Evolutionary conservation across 1,139 yeast genomes (phyloP).

Genomic region (Hanseniaspora uvarum): DNA sequence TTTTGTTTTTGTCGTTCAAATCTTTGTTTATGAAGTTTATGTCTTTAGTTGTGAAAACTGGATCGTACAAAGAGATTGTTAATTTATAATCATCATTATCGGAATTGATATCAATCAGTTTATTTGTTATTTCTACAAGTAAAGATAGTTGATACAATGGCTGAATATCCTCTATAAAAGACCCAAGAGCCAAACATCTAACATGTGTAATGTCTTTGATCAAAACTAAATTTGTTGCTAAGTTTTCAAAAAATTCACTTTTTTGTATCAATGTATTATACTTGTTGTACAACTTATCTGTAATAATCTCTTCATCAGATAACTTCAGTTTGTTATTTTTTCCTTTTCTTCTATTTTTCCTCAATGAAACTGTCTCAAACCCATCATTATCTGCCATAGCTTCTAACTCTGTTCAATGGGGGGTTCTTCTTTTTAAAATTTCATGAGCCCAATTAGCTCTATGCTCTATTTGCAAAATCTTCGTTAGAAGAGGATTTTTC

Average conservation of each 20-base stretch:
- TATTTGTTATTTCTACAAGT: conserved; percentile 34
- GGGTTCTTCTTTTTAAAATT: not conserved
- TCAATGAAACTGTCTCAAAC: conserved; percentile 5
- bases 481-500: no score
- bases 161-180: conserved; percentile 46
- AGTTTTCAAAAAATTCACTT: not conserved
- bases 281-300: conserved; percentile 24
- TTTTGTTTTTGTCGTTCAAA: conserved; percentile 19
- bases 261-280: conserved; percentile 25
- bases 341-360: not conserved
- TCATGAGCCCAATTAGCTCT: no score
- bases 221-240: conserved; percentile 21
- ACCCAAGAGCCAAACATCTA: conserved; percentile 66
- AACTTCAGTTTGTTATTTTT: not conserved
- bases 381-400: conserved; percentile 1
- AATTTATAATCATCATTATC: conserved; percentile 22
- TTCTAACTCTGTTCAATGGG: not conserved
- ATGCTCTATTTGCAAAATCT: no score
- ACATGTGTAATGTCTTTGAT: conserved; percentile 29
- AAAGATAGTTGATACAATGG: conserved; percentile 60
- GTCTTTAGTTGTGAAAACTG: conserved; percentile 46
- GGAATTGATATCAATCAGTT: not conserved
- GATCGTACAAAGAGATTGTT: conserved; percentile 51
- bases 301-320: conserved; percentile 16
- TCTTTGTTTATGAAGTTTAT: conserved; percentile 28